These are phyloP conservation scores for Colletotrichum echinochloae DNA, from an alignment of 2,329 filamentous ascomycete species.

Conservation along the genomic window DNA sequence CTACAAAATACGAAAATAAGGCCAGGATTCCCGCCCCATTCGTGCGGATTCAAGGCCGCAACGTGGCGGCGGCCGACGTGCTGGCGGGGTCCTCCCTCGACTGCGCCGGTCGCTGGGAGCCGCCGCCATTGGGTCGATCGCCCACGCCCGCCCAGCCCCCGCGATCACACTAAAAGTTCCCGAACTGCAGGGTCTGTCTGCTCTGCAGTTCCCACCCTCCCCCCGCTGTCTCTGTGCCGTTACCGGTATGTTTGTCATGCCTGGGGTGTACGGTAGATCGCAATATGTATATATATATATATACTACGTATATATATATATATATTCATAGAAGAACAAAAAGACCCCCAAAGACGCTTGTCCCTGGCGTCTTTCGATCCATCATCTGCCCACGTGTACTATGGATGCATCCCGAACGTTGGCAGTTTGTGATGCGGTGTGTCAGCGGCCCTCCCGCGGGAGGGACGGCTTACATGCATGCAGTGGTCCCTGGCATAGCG, in stretches of 20 bases:
- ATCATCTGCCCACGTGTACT: too few relatives aligned
- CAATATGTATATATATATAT: too few relatives aligned
- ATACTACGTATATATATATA: too few relatives aligned
- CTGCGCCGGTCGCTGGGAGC: background rate
- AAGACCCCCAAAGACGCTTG: background rate
- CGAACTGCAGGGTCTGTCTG: conserved; percentile 1
- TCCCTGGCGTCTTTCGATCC: background rate
- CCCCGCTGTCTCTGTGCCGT: background rate
- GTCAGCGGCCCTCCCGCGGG: background rate
- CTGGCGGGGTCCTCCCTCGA: background rate
- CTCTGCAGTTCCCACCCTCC: background rate
- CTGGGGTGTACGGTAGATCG: background rate
- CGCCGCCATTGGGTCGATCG: background rate
- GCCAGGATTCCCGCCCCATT: background rate
- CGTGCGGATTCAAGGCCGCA: conserved; percentile 1
- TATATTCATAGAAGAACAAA: too few relatives aligned
- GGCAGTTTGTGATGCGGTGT: background rate
- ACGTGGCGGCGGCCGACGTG: conserved; percentile 18
- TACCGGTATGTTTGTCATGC: background rate
- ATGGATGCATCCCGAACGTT: background rate
- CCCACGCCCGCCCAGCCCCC: background rate
- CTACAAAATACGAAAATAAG: too few relatives aligned
- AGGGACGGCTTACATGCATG: background rate
- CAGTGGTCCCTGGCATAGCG: background rate
- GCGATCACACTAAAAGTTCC: background rate